Evolutionary conservation across 1,284 basidiomycete genomes (phyloP), one percentile per base, ranked within the genome.

Genomic region (Apiotrichum gracile): DNA sequence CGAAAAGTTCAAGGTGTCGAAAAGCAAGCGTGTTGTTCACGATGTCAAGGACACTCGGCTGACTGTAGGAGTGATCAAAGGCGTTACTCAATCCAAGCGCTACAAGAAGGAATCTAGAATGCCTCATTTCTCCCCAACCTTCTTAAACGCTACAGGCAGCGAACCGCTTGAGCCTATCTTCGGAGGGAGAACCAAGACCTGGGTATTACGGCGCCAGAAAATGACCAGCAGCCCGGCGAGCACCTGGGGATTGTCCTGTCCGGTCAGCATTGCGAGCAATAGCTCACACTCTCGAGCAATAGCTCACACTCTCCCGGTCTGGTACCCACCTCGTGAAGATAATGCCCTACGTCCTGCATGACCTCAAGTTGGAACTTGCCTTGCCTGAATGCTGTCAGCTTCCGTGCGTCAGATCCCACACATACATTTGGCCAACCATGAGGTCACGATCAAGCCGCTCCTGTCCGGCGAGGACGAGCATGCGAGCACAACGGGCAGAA

Each of bases 311-410:
- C 33, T 7, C 13, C 33, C 17, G 7, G 25, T 21, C 51, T 17
- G 41, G 5, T 29, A 3, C 80, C 50, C 55, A 89, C 91, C 81
- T 97, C 93, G 51, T 97, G 94, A 40, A 98, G 73, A 76, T 94
- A 88, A 69, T 98, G 94, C 0, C 94, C 94, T 0, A 91, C 90
- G 21, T 84, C 84, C 4, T 83, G 82, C 58, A 96, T 82, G 25
- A 97, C 91, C 22, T 83, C 85, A 64, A 97, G 81, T 75, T 97
- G 94, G 76, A 97, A 97, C 72, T 97, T 97, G 53, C 93, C 93
- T 76, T 88, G 86, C 69, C 65, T 67, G 25, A 24, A 21, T 4
- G n/a, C 5, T 17, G 31, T 55, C 31, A 54, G 44, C 22, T 7
- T 8, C 6, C 5, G 14, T 13, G 8, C 13, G 1, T 17, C 4